Evolutionary conservation across 495 filamentous ascomycete genomes (phyloP).

Genomic region (Durotheca rogersii): DNA sequence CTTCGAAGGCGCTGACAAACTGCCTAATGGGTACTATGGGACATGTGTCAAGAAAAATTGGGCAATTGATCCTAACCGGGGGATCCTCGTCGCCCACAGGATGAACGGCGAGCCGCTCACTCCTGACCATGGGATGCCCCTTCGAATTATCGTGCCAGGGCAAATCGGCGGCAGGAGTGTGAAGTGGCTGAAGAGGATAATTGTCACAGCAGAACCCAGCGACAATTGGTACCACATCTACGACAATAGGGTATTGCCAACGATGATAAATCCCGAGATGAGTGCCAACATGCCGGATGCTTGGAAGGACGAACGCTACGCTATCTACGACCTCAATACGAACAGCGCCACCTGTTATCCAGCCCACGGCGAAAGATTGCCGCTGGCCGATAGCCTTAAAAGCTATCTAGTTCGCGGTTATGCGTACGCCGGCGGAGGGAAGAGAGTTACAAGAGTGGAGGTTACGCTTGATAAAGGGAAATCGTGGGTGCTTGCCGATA

Average conservation of each 20-base stretch:
- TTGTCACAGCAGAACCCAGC: constrained; percentile 75
- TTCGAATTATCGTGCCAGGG: constrained; percentile 84
- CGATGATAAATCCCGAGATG: constrained; percentile 82
- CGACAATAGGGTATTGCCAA: constrained; percentile 90
- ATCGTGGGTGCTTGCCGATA: constrained; percentile 77
- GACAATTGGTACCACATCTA: constrained; percentile 98
- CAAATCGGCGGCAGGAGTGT: constrained; percentile 94
- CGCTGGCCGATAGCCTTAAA: constrained; percentile 48
- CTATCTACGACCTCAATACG: constrained; percentile 89
- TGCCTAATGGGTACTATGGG: constrained; percentile 90
- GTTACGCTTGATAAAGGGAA: constrained; percentile 82
- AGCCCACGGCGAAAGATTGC: constrained; percentile 72
- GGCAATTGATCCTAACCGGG: constrained; percentile 80
- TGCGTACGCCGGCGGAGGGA: constrained; percentile 88
- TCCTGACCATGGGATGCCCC: constrained; percentile 86
- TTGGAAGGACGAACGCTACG: constrained; percentile 92
- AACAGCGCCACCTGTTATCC: constrained; percentile 86
- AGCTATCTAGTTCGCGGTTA: constrained; percentile 75
- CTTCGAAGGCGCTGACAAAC: constrained; percentile 88
- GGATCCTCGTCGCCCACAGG: constrained; percentile 86
- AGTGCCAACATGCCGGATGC: constrained; percentile 70
- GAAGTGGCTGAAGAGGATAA: constrained; percentile 89
- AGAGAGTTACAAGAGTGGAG: constrained; percentile 80
- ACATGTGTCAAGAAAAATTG: constrained; percentile 87
- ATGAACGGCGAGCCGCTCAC: constrained; percentile 88